phyloP scores from a whole-genome alignment of 78 protist species.

The Bodo saltans region DNA sequence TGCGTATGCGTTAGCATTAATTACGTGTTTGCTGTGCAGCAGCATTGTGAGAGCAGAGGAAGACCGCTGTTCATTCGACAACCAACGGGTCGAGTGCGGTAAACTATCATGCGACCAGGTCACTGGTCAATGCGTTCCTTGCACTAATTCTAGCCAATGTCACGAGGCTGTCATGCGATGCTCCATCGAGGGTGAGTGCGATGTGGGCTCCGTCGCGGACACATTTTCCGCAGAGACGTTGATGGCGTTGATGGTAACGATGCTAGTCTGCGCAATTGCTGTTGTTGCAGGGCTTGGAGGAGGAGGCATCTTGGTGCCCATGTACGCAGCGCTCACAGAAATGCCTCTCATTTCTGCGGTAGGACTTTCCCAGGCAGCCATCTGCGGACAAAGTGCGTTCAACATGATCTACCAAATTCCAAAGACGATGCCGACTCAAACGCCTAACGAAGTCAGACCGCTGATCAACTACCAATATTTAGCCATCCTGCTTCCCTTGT shows the following conservation, averaged over 20 bases:
- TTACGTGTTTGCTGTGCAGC: too few relatives aligned
- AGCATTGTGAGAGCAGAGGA: too few relatives aligned
- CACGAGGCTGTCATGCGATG: not conserved
- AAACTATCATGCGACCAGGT: not conserved
- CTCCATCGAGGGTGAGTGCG: not conserved
- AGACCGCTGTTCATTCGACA: too few relatives aligned
- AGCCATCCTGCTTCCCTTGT: not conserved
- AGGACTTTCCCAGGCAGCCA: conserved; percentile 18
- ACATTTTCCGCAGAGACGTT: not conserved
- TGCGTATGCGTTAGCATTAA: too few relatives aligned
- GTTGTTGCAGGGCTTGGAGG: conserved; percentile 29
- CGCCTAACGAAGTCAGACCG: not conserved
- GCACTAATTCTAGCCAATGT: not conserved
- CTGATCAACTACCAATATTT: not conserved
- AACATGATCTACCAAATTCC: not conserved
- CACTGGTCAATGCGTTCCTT: not conserved
- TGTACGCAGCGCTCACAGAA: not conserved
- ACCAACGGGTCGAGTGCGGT: not conserved
- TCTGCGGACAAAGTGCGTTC: not conserved
- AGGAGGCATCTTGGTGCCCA: conserved; percentile 24
- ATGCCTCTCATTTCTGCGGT: not conserved
- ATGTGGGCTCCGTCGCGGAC: not conserved
- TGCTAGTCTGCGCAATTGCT: not conserved
- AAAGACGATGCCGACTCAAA: not conserved
- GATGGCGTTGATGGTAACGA: not conserved